Percentiles rank a stretch among this genome's conserved stretches.
Conservation (phyloP, 2,329 filamentous ascomycete genomes). For the Lachnellula hyalina region DNA sequence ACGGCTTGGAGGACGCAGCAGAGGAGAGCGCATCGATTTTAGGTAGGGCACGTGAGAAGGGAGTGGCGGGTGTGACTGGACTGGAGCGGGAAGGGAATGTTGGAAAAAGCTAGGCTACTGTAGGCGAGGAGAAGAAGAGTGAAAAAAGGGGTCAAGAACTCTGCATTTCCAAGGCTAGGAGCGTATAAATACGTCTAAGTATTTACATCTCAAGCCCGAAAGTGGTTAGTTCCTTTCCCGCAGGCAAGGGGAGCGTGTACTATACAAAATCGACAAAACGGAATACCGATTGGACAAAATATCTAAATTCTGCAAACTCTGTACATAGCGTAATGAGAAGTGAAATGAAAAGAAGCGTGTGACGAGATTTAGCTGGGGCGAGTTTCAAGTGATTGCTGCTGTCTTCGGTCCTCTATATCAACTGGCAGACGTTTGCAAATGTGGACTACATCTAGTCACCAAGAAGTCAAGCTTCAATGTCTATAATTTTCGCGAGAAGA, state of each 20-base stretch:
- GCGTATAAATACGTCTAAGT: neutral
- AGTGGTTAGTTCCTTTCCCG: too few relatives aligned
- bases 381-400: too few relatives aligned
- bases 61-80: neutral
- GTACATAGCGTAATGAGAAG: neutral
- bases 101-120: neutral
- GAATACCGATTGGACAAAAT: conserved; percentile 6
- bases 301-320: neutral
- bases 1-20: conserved; percentile 65
- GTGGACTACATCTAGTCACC: too few relatives aligned
- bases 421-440: too few relatives aligned
- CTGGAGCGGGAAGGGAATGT: neutral
- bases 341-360: too few relatives aligned
- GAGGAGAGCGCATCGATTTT: conserved; percentile 31
- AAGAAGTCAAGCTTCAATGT: too few relatives aligned
- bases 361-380: too few relatives aligned
- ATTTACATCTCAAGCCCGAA: too few relatives aligned
- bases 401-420: too few relatives aligned
- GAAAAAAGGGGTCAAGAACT: neutral
- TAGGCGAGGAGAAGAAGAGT: neutral
- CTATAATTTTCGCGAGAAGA: too few relatives aligned
- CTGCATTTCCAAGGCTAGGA: conserved; percentile 12
- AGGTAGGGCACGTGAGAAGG: conserved; percentile 10
- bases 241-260: conserved; percentile 8
- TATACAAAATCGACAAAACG: neutral